A percentile compares a stretch with the other conserved stretches of the same genome.
Evolutionary conservation across 2,329 filamentous ascomycete species (phyloP).

Genomic region (Pseudogymnoascus sp.): DNA sequence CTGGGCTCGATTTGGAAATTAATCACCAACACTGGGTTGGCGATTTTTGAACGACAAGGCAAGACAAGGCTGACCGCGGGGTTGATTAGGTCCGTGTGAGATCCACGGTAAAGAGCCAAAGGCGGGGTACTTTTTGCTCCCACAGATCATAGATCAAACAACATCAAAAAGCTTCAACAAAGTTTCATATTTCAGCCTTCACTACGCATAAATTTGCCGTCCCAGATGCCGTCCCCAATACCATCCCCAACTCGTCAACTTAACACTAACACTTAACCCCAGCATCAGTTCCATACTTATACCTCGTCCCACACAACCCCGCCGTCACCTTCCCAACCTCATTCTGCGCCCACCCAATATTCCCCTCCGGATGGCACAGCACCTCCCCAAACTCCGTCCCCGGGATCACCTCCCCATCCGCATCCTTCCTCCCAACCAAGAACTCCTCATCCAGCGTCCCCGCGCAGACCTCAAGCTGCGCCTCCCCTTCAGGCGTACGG

Average conservation of each 20-base stretch:
- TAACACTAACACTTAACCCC: not conserved
- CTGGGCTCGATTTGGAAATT: not conserved
- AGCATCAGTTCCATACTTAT: not conserved
- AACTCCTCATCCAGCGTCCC: conserved; percentile 39
- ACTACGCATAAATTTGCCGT: not conserved
- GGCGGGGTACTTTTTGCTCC: not conserved
- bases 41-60: not conserved
- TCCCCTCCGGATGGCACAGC: not conserved
- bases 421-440: conserved; percentile 24
- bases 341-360: conserved; percentile 5
- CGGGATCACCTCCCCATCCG: conserved; percentile 8
- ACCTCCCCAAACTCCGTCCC: not conserved
- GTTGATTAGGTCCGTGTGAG: conserved; percentile 1
- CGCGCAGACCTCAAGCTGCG: conserved; percentile 30
- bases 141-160: not conserved
- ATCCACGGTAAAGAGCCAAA: not conserved
- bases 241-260: not conserved
- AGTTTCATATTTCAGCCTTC: not conserved
- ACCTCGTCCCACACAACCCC: not conserved
- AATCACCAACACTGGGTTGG: not conserved
- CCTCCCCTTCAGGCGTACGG: not conserved
- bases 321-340: not conserved
- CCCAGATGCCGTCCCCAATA: not conserved
- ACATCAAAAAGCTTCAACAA: not conserved
- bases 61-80: not conserved